Percentiles rank a stretch among this genome's conserved stretches.
Conservation (phyloP, 768 basidiomycete genomes). For the Inosperma sp. region DNA sequence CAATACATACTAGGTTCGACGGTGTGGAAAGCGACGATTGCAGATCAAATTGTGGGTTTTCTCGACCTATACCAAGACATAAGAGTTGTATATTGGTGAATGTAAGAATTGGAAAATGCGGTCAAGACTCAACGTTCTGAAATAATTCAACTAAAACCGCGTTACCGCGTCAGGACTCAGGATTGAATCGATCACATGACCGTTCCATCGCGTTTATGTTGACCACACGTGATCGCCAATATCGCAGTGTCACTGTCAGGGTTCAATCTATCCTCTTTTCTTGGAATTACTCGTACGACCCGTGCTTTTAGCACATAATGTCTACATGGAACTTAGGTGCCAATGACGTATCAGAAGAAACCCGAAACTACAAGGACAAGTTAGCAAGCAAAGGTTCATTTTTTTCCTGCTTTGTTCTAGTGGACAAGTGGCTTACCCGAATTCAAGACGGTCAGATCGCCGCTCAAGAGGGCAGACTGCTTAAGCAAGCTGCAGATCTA, state of each 20-base stretch:
- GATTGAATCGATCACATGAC: too few species aligned
- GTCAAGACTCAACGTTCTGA: too few species aligned
- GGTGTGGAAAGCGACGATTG: too few species aligned
- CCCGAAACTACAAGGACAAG: slow-evolving; percentile 44
- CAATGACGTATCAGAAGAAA: slow-evolving; percentile 45
- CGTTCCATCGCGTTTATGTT: not conserved
- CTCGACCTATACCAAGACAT: too few species aligned
- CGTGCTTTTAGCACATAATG: slow-evolving; percentile 30
- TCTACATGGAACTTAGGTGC: slow-evolving; percentile 44
- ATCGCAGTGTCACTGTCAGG: not conserved
- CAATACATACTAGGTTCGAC: too few species aligned
- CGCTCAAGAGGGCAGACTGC: slow-evolving; percentile 41
- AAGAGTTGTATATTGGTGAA: too few species aligned
- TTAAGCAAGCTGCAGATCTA: slow-evolving; percentile 38
- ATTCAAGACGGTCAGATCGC: slow-evolving; percentile 45
- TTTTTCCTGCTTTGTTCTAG: not conserved
- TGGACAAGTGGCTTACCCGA: slow-evolving; percentile 11
- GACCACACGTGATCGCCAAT: not conserved
- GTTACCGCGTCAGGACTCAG: too few species aligned
- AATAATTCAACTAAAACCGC: too few species aligned
- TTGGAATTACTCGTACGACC: not conserved
- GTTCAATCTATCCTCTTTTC: not conserved
- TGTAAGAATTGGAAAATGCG: too few species aligned
- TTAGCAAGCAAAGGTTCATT: slow-evolving; percentile 45
- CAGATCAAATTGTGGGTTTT: too few species aligned